These are phyloP conservation scores for Brasenia schreberi DNA, from an alignment of 164 flowering plant genomes.

Conservation along the genomic window DNA sequence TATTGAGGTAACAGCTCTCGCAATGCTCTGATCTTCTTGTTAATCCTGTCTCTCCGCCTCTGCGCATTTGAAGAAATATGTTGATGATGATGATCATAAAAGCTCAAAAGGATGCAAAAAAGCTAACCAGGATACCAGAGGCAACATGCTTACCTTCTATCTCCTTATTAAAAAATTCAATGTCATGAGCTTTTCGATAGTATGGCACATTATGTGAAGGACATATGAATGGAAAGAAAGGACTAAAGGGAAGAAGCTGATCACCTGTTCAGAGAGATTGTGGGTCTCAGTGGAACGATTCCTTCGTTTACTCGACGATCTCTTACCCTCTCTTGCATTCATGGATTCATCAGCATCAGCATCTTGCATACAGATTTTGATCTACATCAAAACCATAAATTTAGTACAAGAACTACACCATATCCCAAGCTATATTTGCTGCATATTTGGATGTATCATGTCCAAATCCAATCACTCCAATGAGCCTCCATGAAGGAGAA, in stretches of 20 bases:
- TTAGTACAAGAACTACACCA: not conserved
- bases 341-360: not conserved
- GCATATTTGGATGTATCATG: no score
- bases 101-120: no score
- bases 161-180: no score
- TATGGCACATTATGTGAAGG: not conserved
- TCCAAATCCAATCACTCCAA: no score
- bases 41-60: slow-evolving; percentile 13
- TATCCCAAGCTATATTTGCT: no score
- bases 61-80: not conserved
- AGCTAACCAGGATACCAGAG: no score
- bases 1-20: slow-evolving; percentile 10
- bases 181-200: not conserved
- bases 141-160: no score
- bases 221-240: not conserved
- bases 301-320: not conserved
- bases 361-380: not conserved
- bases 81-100: no score
- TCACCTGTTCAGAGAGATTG: not conserved
- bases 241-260: not conserved
- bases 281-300: not conserved
- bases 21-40: slow-evolving; percentile 11
- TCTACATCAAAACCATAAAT: not conserved
- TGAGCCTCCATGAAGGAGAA: not conserved
- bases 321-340: not conserved